Percentiles rank a stretch among this genome's conserved stretches.
These are phyloP conservation scores for Phytophthora cactorum DNA, from an alignment of 352 stramenopile species.

Conservation along the genomic window DNA sequence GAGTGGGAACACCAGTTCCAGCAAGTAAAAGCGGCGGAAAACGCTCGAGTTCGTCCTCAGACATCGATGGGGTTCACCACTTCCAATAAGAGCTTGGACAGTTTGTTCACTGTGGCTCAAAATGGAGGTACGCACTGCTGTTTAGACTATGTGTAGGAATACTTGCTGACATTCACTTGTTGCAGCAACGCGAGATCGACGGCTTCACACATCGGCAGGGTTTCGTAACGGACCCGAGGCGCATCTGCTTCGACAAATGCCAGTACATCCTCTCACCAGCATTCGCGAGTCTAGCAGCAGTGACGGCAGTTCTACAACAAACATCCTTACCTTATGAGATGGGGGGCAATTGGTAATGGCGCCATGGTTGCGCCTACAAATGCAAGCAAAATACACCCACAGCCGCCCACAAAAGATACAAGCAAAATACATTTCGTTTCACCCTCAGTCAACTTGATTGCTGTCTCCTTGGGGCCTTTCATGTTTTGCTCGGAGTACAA, in stretches of 20 bases:
- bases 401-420: constrained; percentile 41
- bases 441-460: constrained; percentile 31
- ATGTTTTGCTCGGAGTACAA: constrained; percentile 42
- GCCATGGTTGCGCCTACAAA: no score
- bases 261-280: constrained; percentile 39
- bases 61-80: constrained; percentile 52
- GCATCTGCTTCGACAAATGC: constrained; percentile 41
- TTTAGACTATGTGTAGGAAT: background rate
- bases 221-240: constrained; percentile 53
- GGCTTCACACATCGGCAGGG: constrained; percentile 65
- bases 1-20: constrained; percentile 75
- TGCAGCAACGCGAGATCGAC: constrained; percentile 26
- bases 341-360: no score
- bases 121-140: constrained; percentile 25
- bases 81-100: constrained; percentile 7
- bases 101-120: background rate
- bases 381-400: background rate
- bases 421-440: constrained; percentile 66
- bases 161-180: constrained; percentile 2
- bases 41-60: constrained; percentile 47
- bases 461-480: constrained; percentile 30
- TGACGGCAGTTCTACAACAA: constrained; percentile 28
- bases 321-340: constrained; percentile 73
- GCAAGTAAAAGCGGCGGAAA: constrained; percentile 52
- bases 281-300: constrained; percentile 21